Conservation (phyloP, 495 filamentous ascomycete genomes). For the Aspergillus wentii region DNA sequence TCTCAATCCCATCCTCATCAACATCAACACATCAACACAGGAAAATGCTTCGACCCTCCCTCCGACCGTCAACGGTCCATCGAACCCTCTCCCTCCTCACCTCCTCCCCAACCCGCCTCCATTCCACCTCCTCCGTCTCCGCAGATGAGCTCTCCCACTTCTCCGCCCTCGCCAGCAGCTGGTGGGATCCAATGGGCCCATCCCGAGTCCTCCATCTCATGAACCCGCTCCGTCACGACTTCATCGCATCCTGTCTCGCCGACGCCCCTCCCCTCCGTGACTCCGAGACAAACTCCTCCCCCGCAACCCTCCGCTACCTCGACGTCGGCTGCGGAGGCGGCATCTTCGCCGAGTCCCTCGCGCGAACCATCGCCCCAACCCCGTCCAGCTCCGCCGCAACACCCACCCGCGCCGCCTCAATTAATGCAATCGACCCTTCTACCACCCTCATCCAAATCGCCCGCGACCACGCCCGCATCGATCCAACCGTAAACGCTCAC, state of each 20-base stretch:
- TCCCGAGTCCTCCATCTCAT: constrained; percentile 92
- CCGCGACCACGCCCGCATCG: constrained; percentile 62
- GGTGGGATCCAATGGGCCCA: constrained; percentile 96
- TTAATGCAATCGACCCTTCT: constrained; percentile 83
- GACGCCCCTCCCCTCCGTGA: constrained; percentile 18
- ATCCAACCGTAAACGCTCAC: constrained; percentile 50
- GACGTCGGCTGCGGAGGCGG: constrained; percentile 96
- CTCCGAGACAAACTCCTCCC: constrained; percentile 1
- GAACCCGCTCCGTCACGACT: constrained; percentile 94
- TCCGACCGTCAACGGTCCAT: background rate
- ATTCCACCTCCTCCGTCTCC: constrained; percentile 66
- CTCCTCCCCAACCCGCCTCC: constrained; percentile 24
- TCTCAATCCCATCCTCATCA: background rate
- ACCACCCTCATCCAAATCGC: constrained; percentile 75
- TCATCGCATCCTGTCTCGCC: constrained; percentile 69
- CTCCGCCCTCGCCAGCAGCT: constrained; percentile 82
- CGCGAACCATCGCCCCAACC: constrained; percentile 50
- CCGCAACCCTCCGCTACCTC: constrained; percentile 59
- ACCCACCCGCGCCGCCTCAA: constrained; percentile 56
- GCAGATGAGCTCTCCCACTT: constrained; percentile 89
- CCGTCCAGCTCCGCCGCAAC: constrained; percentile 45
- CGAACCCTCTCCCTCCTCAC: constrained; percentile 4
- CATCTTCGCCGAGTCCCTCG: constrained; percentile 91
- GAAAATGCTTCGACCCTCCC: too few relatives aligned
- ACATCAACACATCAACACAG: background rate